Evolutionary conservation across 164 flowering plant genomes (phyloP).

Genomic region (Stephania cephalantha): DNA sequence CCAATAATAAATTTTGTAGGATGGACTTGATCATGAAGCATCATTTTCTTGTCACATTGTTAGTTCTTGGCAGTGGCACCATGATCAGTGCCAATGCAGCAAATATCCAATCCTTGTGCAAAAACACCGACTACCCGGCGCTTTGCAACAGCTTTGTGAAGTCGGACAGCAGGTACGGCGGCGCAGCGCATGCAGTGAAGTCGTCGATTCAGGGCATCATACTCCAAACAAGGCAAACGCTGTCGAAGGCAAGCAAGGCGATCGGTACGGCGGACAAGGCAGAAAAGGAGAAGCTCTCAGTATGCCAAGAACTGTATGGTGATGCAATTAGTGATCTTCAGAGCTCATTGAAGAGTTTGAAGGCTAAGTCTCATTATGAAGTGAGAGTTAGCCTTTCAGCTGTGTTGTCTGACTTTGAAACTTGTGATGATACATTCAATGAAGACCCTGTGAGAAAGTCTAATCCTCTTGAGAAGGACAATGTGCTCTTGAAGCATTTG

Average conservation of each 20-base stretch:
- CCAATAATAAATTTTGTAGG: not conserved
- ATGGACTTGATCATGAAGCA: not conserved
- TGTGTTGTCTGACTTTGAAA: not conserved
- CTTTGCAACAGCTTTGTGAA: not conserved
- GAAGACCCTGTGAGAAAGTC: not conserved
- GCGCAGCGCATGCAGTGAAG: not conserved
- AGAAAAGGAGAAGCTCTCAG: not conserved
- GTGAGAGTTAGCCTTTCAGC: conserved; percentile 2
- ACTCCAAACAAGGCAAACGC: not conserved
- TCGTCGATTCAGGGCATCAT: not conserved
- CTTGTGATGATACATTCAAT: not conserved
- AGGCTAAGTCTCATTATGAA: not conserved
- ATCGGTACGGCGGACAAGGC: too few species aligned
- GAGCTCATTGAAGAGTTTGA: not conserved
- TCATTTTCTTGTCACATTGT: not conserved
- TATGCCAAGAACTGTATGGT: not conserved
- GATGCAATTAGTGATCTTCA: not conserved
- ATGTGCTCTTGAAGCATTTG: not conserved
- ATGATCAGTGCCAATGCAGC: not conserved
- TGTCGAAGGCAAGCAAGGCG: not conserved
- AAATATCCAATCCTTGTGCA: not conserved
- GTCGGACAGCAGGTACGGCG: not conserved
- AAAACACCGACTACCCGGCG: not conserved
- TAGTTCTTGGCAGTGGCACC: not conserved
- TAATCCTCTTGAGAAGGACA: not conserved